phyloP scores from a whole-genome alignment of 2,329 filamentous ascomycete species.

The Paradendryphiella salina region DNA sequence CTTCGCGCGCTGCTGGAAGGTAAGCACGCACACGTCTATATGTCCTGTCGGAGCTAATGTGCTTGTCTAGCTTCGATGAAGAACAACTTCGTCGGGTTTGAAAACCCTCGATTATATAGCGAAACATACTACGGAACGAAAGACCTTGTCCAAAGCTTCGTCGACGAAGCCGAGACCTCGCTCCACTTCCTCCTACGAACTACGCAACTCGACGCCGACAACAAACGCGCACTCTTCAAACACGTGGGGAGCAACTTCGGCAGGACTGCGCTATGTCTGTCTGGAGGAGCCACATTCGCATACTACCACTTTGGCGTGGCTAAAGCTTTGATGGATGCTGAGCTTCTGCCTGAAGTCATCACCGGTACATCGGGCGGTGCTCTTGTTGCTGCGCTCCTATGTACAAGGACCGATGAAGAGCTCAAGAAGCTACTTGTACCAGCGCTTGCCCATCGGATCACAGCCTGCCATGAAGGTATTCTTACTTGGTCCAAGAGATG shows the following conservation, averaged over 20 bases:
- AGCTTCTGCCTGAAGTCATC: conserved; percentile 87
- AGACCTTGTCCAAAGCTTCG: conserved; percentile 83
- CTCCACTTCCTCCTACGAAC: conserved; percentile 71
- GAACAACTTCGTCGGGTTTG: conserved; percentile 94
- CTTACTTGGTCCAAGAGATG: conserved; percentile 78
- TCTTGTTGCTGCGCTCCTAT: conserved; percentile 81
- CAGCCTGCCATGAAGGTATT: conserved; percentile 78
- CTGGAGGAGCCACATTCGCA: conserved; percentile 89
- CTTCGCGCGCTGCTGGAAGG: conserved; percentile 73
- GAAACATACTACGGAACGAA: conserved; percentile 99
- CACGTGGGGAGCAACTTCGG: conserved; percentile 89
- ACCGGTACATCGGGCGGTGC: conserved; percentile 95
- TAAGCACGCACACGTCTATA: background rate
- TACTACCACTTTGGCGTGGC: conserved; percentile 97
- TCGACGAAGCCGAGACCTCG: conserved; percentile 77
- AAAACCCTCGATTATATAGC: conserved; percentile 92
- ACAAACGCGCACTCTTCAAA: conserved; percentile 82
- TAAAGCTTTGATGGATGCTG: conserved; percentile 83
- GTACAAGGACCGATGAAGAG: conserved; percentile 89
- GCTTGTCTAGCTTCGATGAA: conserved; percentile 73
- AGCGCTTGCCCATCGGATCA: conserved; percentile 81
- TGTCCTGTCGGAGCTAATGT: background rate
- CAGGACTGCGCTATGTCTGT: conserved; percentile 87
- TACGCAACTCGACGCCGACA: conserved; percentile 67
- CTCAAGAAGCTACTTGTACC: conserved; percentile 83